A percentile compares a stretch with the other conserved stretches of the same genome.
Conservation (phyloP, 768 basidiomycete species). For the Suillus plorans region DNA sequence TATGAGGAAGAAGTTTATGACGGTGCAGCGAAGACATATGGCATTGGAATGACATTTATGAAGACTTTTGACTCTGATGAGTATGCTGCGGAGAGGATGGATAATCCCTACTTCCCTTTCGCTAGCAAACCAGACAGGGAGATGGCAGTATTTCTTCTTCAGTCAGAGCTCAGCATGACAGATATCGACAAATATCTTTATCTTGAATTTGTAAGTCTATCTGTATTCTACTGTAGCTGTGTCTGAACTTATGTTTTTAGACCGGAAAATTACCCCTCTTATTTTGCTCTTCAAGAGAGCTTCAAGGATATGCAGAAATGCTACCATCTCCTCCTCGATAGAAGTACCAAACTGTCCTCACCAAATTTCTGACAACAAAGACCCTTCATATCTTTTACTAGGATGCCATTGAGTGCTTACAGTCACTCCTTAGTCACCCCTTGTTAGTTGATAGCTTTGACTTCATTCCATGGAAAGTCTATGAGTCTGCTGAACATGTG, state of each 20-base stretch:
- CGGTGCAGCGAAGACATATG: too few species aligned
- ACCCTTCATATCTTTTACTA: neutral
- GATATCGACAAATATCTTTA: neutral
- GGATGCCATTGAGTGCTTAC: neutral
- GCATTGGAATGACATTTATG: too few species aligned
- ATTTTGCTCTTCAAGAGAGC: neutral
- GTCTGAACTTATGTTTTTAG: neutral
- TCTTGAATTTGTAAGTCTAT: constrained; percentile 1
- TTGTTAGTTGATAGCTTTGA: constrained; percentile 5
- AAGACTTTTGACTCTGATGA: neutral
- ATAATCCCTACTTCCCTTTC: constrained; percentile 1
- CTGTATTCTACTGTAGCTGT: constrained; percentile 23
- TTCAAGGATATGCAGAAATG: neutral
- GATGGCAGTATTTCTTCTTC: neutral
- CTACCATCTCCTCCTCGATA: neutral
- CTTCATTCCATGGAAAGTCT: constrained; percentile 17
- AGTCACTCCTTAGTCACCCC: neutral
- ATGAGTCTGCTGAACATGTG: constrained; percentile 7
- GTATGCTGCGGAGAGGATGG: neutral
- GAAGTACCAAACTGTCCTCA: neutral
- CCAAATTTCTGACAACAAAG: neutral
- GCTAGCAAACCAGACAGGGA: constrained; percentile 1
- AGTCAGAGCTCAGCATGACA: neutral
- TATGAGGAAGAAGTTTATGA: too few species aligned
- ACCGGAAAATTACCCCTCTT: neutral